These are phyloP conservation scores for Galerina marginata DNA, from an alignment of 768 basidiomycete genomes.

Conservation along the genomic window DNA sequence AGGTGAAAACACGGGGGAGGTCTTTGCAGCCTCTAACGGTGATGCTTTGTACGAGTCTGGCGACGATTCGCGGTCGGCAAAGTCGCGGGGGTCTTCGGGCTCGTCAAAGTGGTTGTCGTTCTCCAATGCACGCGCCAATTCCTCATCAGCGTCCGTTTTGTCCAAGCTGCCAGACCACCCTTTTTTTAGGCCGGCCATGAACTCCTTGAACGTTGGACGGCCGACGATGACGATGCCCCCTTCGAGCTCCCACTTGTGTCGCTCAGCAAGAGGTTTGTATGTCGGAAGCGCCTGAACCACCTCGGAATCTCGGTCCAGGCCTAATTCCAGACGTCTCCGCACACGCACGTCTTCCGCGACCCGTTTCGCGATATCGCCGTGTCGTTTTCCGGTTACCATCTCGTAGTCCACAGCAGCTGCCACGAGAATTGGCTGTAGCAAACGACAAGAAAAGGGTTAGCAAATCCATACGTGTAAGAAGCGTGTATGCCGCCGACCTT, in stretches of 20 bases:
- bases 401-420: constrained; percentile 95
- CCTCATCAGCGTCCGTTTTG: constrained; percentile 72
- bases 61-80: constrained; percentile 13
- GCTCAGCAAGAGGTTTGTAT: constrained; percentile 55
- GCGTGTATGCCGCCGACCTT: constrained; percentile 68
- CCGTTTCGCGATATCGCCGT: constrained; percentile 83
- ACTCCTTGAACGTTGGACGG: constrained; percentile 93
- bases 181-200: constrained; percentile 81
- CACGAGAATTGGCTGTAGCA: constrained; percentile 82
- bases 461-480: constrained; percentile 16
- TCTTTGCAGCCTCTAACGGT: constrained; percentile 27
- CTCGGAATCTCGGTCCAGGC: constrained; percentile 59
- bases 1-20: constrained; percentile 40
- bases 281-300: constrained; percentile 54
- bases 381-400: constrained; percentile 77
- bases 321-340: constrained; percentile 69
- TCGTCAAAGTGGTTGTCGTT: constrained; percentile 84
- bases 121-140: constrained; percentile 67
- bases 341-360: constrained; percentile 75
- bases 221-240: constrained; percentile 90
- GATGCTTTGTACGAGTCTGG: constrained; percentile 30
- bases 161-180: constrained; percentile 84
- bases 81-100: constrained; percentile 32
- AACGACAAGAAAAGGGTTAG: constrained; percentile 14
- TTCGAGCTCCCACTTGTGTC: constrained; percentile 64